phyloP scores from a whole-genome alignment of 495 filamentous ascomycete genomes.

The Poronia punctata region DNA sequence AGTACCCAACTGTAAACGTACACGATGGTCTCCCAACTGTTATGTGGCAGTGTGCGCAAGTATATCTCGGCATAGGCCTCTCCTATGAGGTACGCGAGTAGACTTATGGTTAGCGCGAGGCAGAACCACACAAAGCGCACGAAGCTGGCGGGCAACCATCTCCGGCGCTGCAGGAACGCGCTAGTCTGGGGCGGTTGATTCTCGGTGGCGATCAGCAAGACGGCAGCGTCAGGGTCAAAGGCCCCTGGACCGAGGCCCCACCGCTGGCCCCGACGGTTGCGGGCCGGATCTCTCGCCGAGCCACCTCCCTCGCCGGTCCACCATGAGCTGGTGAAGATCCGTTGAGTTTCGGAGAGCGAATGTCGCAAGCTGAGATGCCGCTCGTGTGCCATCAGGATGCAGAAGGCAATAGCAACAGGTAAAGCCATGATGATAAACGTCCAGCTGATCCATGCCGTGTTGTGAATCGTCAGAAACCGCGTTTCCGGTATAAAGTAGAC shows the following conservation, averaged over 20 bases:
- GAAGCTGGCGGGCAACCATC: conserved; percentile 54
- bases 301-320: conserved; percentile 45
- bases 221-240: conserved; percentile 22
- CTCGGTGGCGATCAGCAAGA: conserved; percentile 21
- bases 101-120: conserved; percentile 48
- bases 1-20: conserved; percentile 62
- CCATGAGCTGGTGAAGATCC: conserved; percentile 55
- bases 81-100: conserved; percentile 55
- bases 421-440: conserved; percentile 59
- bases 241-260: conserved; percentile 18
- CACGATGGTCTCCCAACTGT: conserved; percentile 54
- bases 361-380: conserved; percentile 48
- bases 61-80: conserved; percentile 63
- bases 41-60: conserved; percentile 55
- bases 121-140: conserved; percentile 63
- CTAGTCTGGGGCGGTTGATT: conserved; percentile 13
- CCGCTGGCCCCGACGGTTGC: conserved; percentile 23
- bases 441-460: conserved; percentile 57
- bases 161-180: conserved; percentile 32
- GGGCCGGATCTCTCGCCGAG: conserved; percentile 22
- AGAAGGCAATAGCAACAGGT: conserved; percentile 53
- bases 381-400: conserved; percentile 52
- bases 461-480: conserved; percentile 44
- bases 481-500: conserved; percentile 46
- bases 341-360: conserved; percentile 53